phyloP scores from a whole-genome alignment of 2,329 filamentous ascomycete genomes.

The Diaporthe amygdali region DNA sequence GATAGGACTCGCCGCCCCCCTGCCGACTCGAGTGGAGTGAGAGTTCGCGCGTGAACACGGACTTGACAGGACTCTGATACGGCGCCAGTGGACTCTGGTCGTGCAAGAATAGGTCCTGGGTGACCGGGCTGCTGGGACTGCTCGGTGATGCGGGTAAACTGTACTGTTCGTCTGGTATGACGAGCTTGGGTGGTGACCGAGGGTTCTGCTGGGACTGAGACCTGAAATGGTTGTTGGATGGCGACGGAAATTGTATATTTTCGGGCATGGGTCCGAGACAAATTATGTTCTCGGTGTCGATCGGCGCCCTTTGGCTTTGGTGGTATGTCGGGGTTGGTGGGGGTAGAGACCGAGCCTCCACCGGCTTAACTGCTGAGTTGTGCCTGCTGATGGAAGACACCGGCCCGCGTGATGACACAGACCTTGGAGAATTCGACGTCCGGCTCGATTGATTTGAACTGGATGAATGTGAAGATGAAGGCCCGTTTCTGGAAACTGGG shows the following conservation, averaged over 20 bases:
- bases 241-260: constrained; percentile 47
- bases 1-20: not conserved
- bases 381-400: constrained; percentile 34
- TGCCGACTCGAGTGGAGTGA: not conserved
- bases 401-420: not conserved
- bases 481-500: not conserved
- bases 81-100: constrained; percentile 16
- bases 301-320: constrained; percentile 50
- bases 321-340: constrained; percentile 36
- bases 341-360: constrained; percentile 13
- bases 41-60: constrained; percentile 20
- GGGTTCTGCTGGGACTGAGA: not conserved
- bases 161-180: not conserved
- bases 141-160: not conserved
- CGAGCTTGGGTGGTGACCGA: constrained; percentile 2
- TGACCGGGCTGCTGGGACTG: constrained; percentile 33
- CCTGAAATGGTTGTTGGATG: constrained; percentile 26
- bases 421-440: constrained; percentile 26
- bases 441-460: constrained; percentile 29
- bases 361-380: constrained; percentile 29
- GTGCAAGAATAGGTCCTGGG: constrained; percentile 31
- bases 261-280: constrained; percentile 61
- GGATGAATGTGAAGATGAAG: constrained; percentile 17
- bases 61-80: constrained; percentile 15
- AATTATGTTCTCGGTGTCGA: constrained; percentile 57